A percentile compares a stretch with the other conserved stretches of the same genome.
Conservation (phyloP, 495 filamentous ascomycete genomes). For the Hypoxylon cercidicola region DNA sequence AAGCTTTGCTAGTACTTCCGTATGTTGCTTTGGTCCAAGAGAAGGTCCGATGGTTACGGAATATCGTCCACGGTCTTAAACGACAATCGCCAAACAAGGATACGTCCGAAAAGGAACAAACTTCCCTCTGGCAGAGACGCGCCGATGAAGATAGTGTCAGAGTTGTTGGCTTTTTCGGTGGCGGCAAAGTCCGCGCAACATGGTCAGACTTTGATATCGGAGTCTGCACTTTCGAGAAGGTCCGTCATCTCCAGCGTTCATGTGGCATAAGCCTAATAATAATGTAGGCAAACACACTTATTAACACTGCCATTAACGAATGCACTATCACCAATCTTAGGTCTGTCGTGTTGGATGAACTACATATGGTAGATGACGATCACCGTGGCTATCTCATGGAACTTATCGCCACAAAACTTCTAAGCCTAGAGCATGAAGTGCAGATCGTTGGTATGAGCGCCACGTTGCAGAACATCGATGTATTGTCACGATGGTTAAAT, state of each 20-base stretch:
- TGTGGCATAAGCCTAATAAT: slow-evolving; percentile 30
- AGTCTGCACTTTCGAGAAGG: slow-evolving; percentile 88
- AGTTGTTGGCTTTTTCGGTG: slow-evolving; percentile 80
- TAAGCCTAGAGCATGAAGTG: slow-evolving; percentile 73
- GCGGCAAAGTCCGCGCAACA: slow-evolving; percentile 68
- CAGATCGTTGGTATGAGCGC: slow-evolving; percentile 89
- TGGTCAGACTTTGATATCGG: slow-evolving; percentile 84
- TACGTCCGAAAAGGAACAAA: slow-evolving; percentile 37
- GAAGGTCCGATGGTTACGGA: slow-evolving; percentile 80
- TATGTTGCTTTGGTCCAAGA: slow-evolving; percentile 88
- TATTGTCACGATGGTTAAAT: slow-evolving; percentile 76
- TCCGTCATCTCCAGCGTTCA: slow-evolving; percentile 41
- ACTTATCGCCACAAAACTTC: slow-evolving; percentile 79
- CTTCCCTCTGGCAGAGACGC: slow-evolving; percentile 52
- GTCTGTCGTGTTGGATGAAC: slow-evolving; percentile 79
- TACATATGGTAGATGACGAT: slow-evolving; percentile 86
- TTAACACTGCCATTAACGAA: slow-evolving; percentile 80
- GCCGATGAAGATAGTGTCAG: slow-evolving; percentile 63
- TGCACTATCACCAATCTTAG: slow-evolving; percentile 71
- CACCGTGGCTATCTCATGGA: slow-evolving; percentile 84
- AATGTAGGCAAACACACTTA: slow-evolving; percentile 76
- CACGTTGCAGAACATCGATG: slow-evolving; percentile 76
- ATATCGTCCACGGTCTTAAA: slow-evolving; percentile 71
- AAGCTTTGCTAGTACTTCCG: slow-evolving; percentile 81
- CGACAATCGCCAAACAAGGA: slow-evolving; percentile 43